Evolutionary conservation across 2,329 filamentous ascomycete species (phyloP), one percentile per base, ranked within the genome.

Genomic region (Trichoderma hamatum): DNA sequence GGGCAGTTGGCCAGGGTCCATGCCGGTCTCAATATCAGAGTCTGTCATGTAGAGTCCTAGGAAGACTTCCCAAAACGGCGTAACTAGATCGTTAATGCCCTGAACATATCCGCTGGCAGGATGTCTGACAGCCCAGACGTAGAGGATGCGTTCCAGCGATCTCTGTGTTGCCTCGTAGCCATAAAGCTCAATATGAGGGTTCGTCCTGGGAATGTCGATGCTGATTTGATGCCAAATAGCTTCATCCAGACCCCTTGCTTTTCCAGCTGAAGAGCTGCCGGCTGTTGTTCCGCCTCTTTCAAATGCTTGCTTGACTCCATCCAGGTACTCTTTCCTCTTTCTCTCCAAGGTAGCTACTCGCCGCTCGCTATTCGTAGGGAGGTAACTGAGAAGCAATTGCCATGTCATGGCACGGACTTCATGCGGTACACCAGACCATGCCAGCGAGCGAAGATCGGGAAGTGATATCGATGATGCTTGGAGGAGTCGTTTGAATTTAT

Each of bases 191-290:
- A 99, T 90, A 80, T 98, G 96, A 13, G 96, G 96, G 77, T 97
- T 98, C 4, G 96, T 99, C 62, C 96, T 89, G 3, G 96, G 96
- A 26, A 98, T 93, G 77, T 99, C 96, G 76, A 99, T 99, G 80
- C 94, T 97, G 81, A 99, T 98, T 78, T 99, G 96, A 82, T 99
- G 96, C 96, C 96, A 99, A 70, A 99, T 90, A n/a, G 93, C 92
- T 82, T 99, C 96, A 74, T 99, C 96, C 21, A 99, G 82, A 2
- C 94, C 95, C 71, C 88, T 82, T 9, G 83, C 78, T 72, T 85
- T 84, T 16, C 85, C 83, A 4, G 80, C 73, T 0, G 84, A 73
- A 36, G 55, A 52, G n/a, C 21, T 67, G 28, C 73, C 73, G 19
- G 74, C 70, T 55, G 72, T 79, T 11, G 74, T 78, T 67, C 92